These are phyloP conservation scores for Acaromyces ingoldii DNA, from an alignment of 1,284 basidiomycete genomes.

Conservation along the genomic window DNA sequence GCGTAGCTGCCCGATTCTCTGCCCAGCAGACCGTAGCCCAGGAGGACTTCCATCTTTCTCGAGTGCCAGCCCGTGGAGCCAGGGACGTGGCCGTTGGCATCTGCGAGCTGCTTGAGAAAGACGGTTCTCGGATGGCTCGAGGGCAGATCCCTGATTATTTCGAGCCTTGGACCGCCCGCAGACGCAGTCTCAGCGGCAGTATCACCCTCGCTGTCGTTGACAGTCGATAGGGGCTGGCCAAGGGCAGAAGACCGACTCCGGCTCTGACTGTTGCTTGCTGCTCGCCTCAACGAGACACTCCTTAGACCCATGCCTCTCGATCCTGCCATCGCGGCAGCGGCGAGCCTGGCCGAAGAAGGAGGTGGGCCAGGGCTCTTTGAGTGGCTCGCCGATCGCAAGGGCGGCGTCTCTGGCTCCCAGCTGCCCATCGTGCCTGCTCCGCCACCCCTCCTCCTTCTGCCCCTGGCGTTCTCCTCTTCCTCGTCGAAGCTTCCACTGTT, in stretches of 20 bases:
- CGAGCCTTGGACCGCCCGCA: constrained; percentile 20
- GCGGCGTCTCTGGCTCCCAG: constrained; percentile 15
- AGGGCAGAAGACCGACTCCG: too few species aligned
- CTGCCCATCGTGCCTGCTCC: neutral
- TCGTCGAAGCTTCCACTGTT: neutral
- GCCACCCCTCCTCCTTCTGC: neutral
- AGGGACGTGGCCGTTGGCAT: constrained; percentile 79
- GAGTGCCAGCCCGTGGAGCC: constrained; percentile 92
- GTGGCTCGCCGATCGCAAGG: neutral
- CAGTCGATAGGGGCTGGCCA: too few species aligned
- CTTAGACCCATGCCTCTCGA: too few species aligned
- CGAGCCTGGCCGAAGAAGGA: too few species aligned
- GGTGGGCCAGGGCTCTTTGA: neutral
- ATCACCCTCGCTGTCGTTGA: too few species aligned
- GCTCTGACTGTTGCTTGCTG: too few species aligned
- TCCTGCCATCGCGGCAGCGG: too few species aligned
- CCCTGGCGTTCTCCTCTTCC: neutral
- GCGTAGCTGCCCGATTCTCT: constrained; percentile 84
- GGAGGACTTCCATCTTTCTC: constrained; percentile 91
- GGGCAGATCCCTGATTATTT: constrained; percentile 60
- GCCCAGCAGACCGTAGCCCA: constrained; percentile 82
- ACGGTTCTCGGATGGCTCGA: constrained; percentile 63
- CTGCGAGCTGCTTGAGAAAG: constrained; percentile 68
- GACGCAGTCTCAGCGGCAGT: too few species aligned
- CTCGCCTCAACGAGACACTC: too few species aligned